Conservation (phyloP, 2,329 filamentous ascomycete genomes). For the Aspergillus alliaceus region DNA sequence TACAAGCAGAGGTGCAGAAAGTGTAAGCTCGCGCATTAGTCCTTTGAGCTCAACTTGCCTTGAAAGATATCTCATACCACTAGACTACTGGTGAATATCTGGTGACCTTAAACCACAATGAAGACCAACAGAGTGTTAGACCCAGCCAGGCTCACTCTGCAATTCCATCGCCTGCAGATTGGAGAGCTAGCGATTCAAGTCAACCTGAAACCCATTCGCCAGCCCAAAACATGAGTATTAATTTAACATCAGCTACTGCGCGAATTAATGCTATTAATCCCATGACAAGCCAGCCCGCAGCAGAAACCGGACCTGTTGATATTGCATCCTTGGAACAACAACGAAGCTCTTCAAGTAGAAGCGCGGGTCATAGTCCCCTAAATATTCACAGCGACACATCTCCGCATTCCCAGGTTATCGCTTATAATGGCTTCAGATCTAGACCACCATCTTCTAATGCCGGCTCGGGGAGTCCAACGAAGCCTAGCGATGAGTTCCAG, state of each 20-base stretch:
- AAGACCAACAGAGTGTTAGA: background rate
- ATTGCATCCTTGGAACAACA: background rate
- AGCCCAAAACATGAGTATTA: background rate
- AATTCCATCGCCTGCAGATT: background rate
- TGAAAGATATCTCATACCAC: background rate
- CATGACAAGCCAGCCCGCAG: background rate
- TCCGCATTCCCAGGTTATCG: background rate
- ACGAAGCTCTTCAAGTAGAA: constrained; percentile 2
- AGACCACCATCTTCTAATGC: constrained; percentile 2
- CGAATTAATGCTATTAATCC: background rate
- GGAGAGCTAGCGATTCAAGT: background rate
- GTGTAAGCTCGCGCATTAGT: background rate
- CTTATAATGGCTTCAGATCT: constrained; percentile 2
- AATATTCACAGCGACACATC: background rate
- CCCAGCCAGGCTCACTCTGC: background rate
- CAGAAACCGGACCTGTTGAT: background rate
- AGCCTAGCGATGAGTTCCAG: constrained; percentile 31
- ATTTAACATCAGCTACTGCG: background rate
- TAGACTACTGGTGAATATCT: background rate
- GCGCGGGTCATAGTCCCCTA: constrained; percentile 1
- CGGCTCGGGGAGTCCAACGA: constrained; percentile 17
- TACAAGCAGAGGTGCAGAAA: constrained; percentile 6
- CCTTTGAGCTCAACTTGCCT: background rate
- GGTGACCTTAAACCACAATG: background rate
- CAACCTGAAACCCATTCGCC: background rate